Evolutionary conservation across 768 basidiomycete species (phyloP), one percentile per base, ranked within the genome.

Genomic region (Mycena galericulata): DNA sequence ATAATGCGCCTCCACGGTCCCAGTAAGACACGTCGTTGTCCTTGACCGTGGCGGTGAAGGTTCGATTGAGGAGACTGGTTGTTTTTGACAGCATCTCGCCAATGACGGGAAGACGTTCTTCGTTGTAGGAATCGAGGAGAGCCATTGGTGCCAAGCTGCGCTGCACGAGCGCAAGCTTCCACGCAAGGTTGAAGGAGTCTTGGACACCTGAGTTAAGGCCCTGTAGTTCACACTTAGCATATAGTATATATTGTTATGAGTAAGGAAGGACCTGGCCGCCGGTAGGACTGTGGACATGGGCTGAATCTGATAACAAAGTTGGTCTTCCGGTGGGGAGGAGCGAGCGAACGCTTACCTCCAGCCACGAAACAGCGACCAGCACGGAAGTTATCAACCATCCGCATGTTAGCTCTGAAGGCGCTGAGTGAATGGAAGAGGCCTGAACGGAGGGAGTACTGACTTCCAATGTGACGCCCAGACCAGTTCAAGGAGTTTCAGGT

Each of bases 351-450:
- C 27, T 2, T 40, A 80, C 85, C 85, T 64, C 85, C 85, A 26
- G 71, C 79, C 20, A 85, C 47, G 61, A 84, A 85, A n/a, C 78
- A 79, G 6, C 82, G 76, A 1, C 82, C 84, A 8, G 59, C 53
- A 15, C 74, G 63, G 68, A 85, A 81, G 27, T 73, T 79, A 46
- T 84, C 70, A 1, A 76, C 80, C 83, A 83, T 84, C 20, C 68
- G 36, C 40, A 67, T 66, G 11, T 60, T 53, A 5, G 49, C 27
- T 7, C 57, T 59, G 40, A 11, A 32, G 11, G 18, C 17, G 38
- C 22, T 45, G 20, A 58, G 43, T 41, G 26, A 38, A 26, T 18
- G 47, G 4, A 4, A 17, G n/a, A 10, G n/a, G 5, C 29, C 8
- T 0, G 17, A 8, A 29, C 41, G 26, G 26, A 47, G 18, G 26